phyloP scores from a whole-genome alignment of 2,329 filamentous ascomycete genomes.

The Davidsoniella australis region DNA sequence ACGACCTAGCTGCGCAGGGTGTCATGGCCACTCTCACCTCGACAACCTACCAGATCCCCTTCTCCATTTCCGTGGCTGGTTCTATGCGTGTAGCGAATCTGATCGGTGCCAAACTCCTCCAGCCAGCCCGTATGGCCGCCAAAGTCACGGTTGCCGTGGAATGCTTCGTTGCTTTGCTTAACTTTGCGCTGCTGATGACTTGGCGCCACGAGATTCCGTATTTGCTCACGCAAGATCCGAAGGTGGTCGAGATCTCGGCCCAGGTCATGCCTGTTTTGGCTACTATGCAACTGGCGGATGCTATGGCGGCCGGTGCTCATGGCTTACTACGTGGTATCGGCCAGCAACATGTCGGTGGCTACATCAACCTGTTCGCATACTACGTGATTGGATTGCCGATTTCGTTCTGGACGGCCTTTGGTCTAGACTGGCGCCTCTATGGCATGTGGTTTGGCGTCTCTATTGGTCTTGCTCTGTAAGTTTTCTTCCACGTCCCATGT shows the following conservation, averaged over 20 bases:
- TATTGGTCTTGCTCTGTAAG: conserved; percentile 48
- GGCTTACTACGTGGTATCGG: conserved; percentile 77
- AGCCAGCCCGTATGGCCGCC: conserved; percentile 65
- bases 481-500: conserved; percentile 12
- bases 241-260: conserved; percentile 52
- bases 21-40: conserved; percentile 63
- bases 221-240: conserved; percentile 59
- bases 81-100: conserved; percentile 83
- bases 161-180: conserved; percentile 58
- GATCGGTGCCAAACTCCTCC: conserved; percentile 70
- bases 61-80: conserved; percentile 74
- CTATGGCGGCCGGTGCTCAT: conserved; percentile 60
- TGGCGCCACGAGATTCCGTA: conserved; percentile 58
- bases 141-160: conserved; percentile 56
- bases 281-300: conserved; percentile 80
- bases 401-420: conserved; percentile 63
- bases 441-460: conserved; percentile 72
- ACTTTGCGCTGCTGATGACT: conserved; percentile 50
- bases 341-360: conserved; percentile 76
- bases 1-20: conserved; percentile 72
- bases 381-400: conserved; percentile 76
- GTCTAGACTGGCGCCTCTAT: conserved; percentile 54
- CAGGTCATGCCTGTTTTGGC: conserved; percentile 63
- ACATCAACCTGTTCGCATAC: conserved; percentile 72
- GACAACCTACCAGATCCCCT: conserved; percentile 80